A percentile compares a stretch with the other conserved stretches of the same genome.
These are phyloP conservation scores for Thalassiosira oceanica DNA, from an alignment of 352 stramenopile genomes.

Conservation along the genomic window DNA sequence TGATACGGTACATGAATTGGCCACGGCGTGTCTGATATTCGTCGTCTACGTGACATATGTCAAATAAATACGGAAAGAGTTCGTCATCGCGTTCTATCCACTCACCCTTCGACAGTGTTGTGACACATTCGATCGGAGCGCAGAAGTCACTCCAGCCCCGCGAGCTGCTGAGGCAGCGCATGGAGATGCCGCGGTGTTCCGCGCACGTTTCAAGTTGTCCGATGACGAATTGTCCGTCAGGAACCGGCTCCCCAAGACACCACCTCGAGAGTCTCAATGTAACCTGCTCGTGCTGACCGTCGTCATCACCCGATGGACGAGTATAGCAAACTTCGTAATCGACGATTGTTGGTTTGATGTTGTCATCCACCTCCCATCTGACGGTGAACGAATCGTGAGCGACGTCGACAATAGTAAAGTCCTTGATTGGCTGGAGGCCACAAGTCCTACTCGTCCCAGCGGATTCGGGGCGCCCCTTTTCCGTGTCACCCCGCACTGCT, in stretches of 20 bases:
- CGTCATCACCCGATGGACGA: neutral
- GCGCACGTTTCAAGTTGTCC: constrained; percentile 13
- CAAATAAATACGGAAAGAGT: neutral
- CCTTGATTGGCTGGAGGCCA: neutral
- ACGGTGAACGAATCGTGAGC: constrained; percentile 16
- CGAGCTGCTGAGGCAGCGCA: constrained; percentile 12
- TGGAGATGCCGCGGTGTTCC: constrained; percentile 22
- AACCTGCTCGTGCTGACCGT: constrained; percentile 6
- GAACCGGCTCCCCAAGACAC: constrained; percentile 26
- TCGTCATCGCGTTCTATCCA: neutral
- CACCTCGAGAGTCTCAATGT: constrained; percentile 17
- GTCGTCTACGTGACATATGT: constrained; percentile 3
- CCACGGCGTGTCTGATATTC: constrained; percentile 7
- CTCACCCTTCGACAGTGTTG: constrained; percentile 21
- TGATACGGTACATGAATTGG: constrained; percentile 41
- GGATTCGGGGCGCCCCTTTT: neutral
- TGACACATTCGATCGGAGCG: constrained; percentile 17
- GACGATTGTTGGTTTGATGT: constrained; percentile 3
- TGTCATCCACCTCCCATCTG: constrained; percentile 3
- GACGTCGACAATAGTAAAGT: constrained; percentile 7
- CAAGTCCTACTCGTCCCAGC: neutral
- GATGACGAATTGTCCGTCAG: constrained; percentile 13
- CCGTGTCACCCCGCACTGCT: neutral
- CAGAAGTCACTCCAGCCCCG: constrained; percentile 33
- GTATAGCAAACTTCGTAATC: constrained; percentile 43